These are phyloP conservation scores for Boletus coffeatus DNA, from an alignment of 1,284 basidiomycete genomes.

Conservation along the genomic window DNA sequence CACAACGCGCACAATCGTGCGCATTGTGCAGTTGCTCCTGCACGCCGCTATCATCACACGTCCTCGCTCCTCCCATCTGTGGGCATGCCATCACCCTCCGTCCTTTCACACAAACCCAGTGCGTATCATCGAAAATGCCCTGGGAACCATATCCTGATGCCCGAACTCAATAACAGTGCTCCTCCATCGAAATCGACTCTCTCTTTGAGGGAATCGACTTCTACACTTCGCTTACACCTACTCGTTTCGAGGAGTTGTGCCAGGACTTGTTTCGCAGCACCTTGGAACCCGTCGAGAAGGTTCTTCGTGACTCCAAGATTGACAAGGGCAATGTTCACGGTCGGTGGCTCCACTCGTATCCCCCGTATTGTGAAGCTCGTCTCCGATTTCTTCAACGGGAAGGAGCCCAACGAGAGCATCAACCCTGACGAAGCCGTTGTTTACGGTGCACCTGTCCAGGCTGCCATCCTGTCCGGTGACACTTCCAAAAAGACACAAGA, in stretches of 20 bases:
- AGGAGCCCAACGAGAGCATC: constrained; percentile 95
- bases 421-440: constrained; percentile 99
- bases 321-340: constrained; percentile 94
- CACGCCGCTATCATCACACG: too few relatives aligned
- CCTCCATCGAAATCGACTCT: constrained; percentile 97
- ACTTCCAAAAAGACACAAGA: constrained; percentile 98
- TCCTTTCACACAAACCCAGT: too few relatives aligned
- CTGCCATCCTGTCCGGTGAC: constrained; percentile 96
- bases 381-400: constrained; percentile 98
- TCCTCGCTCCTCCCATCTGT: too few relatives aligned
- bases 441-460: constrained; percentile 99
- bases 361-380: constrained; percentile 98
- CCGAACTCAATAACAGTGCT: too few relatives aligned
- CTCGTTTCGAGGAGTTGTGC: constrained; percentile 98
- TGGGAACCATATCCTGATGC: too few relatives aligned
- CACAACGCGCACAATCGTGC: too few relatives aligned
- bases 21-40: too few relatives aligned
- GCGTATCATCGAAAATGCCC: too few relatives aligned
- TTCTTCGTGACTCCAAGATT: constrained; percentile 97
- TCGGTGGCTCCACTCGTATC: constrained; percentile 98
- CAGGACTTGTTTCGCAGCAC: constrained; percentile 97
- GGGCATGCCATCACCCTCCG: too few relatives aligned
- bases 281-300: constrained; percentile 98
- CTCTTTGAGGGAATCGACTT: constrained; percentile 98
- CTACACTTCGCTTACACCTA: constrained; percentile 97